A percentile compares a stretch with the other conserved stretches of the same genome.
phyloP scores from a whole-genome alignment of 1,284 basidiomycete genomes.

The Boletus hoseneyae region DNA sequence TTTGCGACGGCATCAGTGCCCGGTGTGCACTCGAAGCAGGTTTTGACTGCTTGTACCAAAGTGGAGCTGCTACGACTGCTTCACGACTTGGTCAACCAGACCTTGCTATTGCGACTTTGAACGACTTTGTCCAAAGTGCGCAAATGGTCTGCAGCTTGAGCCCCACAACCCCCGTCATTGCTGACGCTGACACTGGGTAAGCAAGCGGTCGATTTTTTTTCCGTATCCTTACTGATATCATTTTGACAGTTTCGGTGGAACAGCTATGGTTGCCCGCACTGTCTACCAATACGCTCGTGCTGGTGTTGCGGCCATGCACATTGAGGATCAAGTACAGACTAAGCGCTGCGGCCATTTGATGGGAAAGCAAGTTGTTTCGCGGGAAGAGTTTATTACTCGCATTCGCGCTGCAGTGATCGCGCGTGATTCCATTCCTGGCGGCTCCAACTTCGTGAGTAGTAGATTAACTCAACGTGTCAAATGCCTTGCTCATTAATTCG shows the following conservation, averaged over 20 bases:
- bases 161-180: conserved; percentile 68
- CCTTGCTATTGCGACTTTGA: conserved; percentile 76
- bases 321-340: conserved; percentile 82
- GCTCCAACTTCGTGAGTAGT: conserved; percentile 58
- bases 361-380: conserved; percentile 73
- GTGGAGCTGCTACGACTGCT: conserved; percentile 75
- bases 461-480: neutral
- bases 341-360: conserved; percentile 81
- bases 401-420: conserved; percentile 76
- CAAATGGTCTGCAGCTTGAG: conserved; percentile 65
- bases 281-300: conserved; percentile 68
- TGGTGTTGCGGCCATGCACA: conserved; percentile 75
- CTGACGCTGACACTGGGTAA: conserved; percentile 77
- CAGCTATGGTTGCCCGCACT: conserved; percentile 74
- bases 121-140: conserved; percentile 67
- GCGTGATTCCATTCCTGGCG: conserved; percentile 65
- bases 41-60: conserved; percentile 74
- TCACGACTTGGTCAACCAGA: conserved; percentile 76
- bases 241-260: conserved; percentile 62
- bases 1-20: conserved; percentile 80
- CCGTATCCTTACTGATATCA: neutral
- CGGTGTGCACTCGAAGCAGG: conserved; percentile 76
- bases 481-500: neutral
- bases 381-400: conserved; percentile 71
- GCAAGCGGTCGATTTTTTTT: neutral